Evolutionary conservation across 495 filamentous ascomycete genomes (phyloP).

Genomic region (Podospora didyma): DNA sequence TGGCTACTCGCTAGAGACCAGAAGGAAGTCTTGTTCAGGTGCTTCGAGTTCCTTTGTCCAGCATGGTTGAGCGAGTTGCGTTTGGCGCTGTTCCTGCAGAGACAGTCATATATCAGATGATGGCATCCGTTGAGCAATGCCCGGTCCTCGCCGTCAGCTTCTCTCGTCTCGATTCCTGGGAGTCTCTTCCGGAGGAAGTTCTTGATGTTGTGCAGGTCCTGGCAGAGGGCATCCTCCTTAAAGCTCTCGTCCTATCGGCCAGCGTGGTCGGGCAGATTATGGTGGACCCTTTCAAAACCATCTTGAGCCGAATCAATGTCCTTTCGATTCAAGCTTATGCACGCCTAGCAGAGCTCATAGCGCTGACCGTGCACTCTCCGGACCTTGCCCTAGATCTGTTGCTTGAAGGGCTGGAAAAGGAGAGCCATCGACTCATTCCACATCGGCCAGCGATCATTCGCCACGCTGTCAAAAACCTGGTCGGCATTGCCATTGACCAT

Average conservation of each 20-base stretch:
- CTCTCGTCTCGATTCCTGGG: conserved; percentile 4
- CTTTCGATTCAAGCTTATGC: conserved; percentile 28
- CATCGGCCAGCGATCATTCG: conserved; percentile 25
- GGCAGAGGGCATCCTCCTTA: conserved; percentile 23
- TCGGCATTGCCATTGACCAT: conserved; percentile 48
- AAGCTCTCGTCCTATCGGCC: conserved; percentile 28
- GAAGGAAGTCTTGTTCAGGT: conserved; percentile 20
- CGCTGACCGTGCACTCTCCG: conserved; percentile 37
- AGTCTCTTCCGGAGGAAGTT: neutral
- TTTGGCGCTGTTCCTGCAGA: neutral
- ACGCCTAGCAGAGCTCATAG: conserved; percentile 34
- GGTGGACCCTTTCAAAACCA: conserved; percentile 33
- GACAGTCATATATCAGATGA: neutral
- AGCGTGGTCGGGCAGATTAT: conserved; percentile 34
- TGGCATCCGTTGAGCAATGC: neutral
- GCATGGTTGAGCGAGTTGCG: neutral
- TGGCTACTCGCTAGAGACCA: conserved; percentile 30
- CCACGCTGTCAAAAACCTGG: conserved; percentile 34
- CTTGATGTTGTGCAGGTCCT: neutral
- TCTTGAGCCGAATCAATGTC: conserved; percentile 27
- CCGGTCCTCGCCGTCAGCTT: neutral
- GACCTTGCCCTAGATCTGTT: conserved; percentile 43
- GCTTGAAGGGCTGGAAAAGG: conserved; percentile 37
- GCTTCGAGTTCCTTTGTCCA: conserved; percentile 19
- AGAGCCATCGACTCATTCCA: conserved; percentile 33